phyloP scores from a whole-genome alignment of 176 grass and related monocot genomes.

The Metroxylon sagu region DNA sequence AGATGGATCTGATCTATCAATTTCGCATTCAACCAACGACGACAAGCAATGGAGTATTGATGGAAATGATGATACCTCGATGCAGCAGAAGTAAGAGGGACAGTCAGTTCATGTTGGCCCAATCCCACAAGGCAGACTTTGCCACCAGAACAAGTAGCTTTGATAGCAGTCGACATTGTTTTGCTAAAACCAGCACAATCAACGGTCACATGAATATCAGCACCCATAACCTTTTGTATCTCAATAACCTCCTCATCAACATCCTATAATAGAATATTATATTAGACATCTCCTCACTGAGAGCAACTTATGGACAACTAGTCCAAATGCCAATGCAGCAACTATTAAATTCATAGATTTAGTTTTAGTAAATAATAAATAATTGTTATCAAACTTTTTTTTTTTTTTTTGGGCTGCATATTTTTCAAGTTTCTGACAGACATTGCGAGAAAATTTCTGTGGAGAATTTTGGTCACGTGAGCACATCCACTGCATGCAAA shows the following conservation, averaged over 20 bases:
- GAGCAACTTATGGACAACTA: too few relatives aligned
- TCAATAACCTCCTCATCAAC: conserved; percentile 33
- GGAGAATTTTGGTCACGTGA: too few relatives aligned
- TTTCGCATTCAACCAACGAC: neutral
- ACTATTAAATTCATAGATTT: too few relatives aligned
- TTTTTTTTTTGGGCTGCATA: too few relatives aligned
- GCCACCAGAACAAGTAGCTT: conserved; percentile 58
- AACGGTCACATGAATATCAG: conserved; percentile 61
- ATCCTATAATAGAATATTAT: conserved; percentile 27
- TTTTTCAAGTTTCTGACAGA: too few relatives aligned
- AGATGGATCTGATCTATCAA: neutral
- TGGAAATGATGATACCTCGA: conserved; percentile 22
- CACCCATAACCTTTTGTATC: conserved; percentile 46
- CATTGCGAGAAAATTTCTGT: too few relatives aligned
- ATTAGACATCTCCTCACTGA: too few relatives aligned
- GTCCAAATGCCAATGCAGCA: too few relatives aligned
- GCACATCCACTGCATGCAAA: too few relatives aligned
- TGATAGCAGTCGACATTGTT: conserved; percentile 78
- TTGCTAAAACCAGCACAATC: conserved; percentile 89
- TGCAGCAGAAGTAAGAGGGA: conserved; percentile 75
- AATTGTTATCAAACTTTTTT: too few relatives aligned
- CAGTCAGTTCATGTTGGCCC: conserved; percentile 93
- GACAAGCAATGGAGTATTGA: neutral
- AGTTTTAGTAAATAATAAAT: too few relatives aligned
- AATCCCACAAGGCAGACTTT: conserved; percentile 79